Evolutionary conservation across 352 stramenopile genomes (phyloP).

Genomic region (Globisporangium solare): DNA sequence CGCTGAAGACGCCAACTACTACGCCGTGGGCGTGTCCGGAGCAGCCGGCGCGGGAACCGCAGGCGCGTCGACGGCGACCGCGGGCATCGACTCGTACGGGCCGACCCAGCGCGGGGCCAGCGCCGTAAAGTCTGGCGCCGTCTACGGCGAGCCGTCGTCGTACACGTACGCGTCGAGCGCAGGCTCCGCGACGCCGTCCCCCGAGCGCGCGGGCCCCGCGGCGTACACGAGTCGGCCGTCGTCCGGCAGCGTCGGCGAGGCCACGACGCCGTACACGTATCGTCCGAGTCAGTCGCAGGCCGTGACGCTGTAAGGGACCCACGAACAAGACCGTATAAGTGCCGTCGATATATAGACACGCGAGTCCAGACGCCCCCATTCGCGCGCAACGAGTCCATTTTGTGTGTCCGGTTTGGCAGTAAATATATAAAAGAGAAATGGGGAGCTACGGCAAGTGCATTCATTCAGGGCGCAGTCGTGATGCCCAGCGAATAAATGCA

Average conservation of each 20-base stretch:
- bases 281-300: slow-evolving; percentile 8
- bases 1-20: slow-evolving; percentile 35
- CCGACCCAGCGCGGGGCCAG: background rate
- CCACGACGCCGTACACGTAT: slow-evolving; percentile 3
- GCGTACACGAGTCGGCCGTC: slow-evolving; percentile 1
- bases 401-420: no score
- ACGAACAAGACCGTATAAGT: background rate
- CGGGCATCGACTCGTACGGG: background rate
- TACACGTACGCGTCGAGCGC: background rate
- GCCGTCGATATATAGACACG: background rate
- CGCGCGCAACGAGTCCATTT: no score
- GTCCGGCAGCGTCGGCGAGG: slow-evolving; percentile 9
- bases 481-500: no score
- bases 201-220: background rate
- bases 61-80: background rate
- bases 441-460: no score
- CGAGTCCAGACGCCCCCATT: background rate
- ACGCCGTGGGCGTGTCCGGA: slow-evolving; percentile 8
- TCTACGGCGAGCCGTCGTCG: background rate
- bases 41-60: no score
- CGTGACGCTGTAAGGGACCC: slow-evolving; percentile 6
- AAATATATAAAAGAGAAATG: no score
- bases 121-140: background rate
- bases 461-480: no score
- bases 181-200: background rate